These are phyloP conservation scores for Fusarium hostae DNA, from an alignment of 2,329 filamentous ascomycete genomes.

Conservation along the genomic window DNA sequence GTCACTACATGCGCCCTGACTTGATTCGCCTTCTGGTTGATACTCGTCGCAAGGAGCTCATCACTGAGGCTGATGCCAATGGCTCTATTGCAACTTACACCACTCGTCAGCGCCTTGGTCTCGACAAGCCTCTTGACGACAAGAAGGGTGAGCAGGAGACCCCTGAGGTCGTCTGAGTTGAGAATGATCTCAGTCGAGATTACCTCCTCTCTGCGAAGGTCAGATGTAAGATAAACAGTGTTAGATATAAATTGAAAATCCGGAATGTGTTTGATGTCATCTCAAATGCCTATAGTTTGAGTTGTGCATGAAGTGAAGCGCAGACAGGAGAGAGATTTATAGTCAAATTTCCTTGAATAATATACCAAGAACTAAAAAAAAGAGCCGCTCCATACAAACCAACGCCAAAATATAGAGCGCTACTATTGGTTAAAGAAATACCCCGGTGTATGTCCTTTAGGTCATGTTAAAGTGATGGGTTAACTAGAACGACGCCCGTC, in stretches of 20 bases:
- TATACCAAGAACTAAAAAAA: no score
- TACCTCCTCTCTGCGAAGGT: accelerated
- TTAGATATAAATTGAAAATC: neutral
- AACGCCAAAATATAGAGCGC: accelerated
- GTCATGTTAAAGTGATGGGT: no score
- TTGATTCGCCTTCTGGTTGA: slow-evolving; percentile 51
- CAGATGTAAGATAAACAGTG: neutral
- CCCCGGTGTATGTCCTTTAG: neutral
- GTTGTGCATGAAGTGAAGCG: accelerated
- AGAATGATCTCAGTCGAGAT: accelerated
- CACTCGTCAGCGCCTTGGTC: slow-evolving; percentile 29
- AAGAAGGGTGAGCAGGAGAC: slow-evolving; percentile 23
- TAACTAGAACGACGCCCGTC: no score
- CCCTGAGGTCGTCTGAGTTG: neutral
- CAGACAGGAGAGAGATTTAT: accelerated
- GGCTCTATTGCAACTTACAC: slow-evolving; percentile 21
- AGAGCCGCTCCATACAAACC: accelerated
- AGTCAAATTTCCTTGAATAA: neutral
- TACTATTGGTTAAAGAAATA: accelerated
- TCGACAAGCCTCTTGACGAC: slow-evolving; percentile 35
- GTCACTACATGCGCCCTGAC: slow-evolving; percentile 54
- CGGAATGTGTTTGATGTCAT: accelerated
- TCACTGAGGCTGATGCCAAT: slow-evolving; percentile 29
- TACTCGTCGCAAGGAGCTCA: slow-evolving; percentile 39
- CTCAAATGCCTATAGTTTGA: accelerated